Percentiles rank a stretch among this genome's conserved stretches.
Conservation (phyloP, 2,329 filamentous ascomycete species). For the Aureobasidium sp. region DNA sequence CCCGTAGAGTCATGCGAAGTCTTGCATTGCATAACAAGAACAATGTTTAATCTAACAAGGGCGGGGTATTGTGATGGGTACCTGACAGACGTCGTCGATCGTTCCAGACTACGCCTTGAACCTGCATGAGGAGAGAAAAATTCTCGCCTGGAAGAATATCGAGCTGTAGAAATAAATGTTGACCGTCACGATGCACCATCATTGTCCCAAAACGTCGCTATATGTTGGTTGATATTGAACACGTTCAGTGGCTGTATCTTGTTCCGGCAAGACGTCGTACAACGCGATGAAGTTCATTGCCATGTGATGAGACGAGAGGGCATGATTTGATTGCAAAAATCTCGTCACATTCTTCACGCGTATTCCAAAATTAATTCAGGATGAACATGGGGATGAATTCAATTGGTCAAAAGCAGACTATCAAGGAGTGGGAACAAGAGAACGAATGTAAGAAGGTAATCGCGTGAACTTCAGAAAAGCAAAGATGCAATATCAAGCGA, state of each 20-base stretch:
- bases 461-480: neutral
- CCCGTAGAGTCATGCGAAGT: neutral
- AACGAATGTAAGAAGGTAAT: neutral
- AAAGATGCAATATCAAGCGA: neutral
- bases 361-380: no score
- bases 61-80: neutral
- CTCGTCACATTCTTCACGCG: neutral
- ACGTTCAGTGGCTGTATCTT: neutral
- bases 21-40: neutral
- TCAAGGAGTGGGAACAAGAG: neutral
- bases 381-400: neutral
- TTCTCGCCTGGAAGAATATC: neutral
- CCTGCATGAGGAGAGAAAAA: neutral
- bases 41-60: neutral
- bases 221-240: neutral
- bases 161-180: neutral
- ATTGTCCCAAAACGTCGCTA: neutral
- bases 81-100: slow-evolving; percentile 1
- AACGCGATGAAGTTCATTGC: neutral
- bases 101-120: neutral
- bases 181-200: neutral
- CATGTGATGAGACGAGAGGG: neutral
- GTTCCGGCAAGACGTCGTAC: no score
- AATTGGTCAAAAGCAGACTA: neutral
- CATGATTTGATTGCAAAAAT: neutral